phyloP scores from a whole-genome alignment of 73 alveolate genomes.

The Paramecium octaurelia region DNA sequence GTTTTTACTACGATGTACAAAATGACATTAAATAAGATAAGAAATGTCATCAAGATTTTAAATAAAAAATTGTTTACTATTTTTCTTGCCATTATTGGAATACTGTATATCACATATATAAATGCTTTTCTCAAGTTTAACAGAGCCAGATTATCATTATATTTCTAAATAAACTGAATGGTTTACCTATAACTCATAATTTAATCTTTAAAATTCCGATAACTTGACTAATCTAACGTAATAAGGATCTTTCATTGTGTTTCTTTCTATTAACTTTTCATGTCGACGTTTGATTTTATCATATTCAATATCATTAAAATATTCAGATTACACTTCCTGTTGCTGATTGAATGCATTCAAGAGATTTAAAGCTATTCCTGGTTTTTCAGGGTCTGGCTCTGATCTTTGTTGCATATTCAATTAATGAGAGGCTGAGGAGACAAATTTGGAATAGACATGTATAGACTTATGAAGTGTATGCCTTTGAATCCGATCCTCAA shows the following conservation, averaged over 20 bases:
- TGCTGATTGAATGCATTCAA: background rate
- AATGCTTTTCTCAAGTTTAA: background rate
- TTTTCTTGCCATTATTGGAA: background rate
- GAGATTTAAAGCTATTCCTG: background rate
- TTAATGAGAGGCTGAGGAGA: background rate
- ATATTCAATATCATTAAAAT: background rate
- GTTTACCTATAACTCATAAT: background rate
- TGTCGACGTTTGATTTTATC: background rate
- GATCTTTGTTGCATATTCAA: background rate
- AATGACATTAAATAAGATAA: background rate
- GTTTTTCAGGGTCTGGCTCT: background rate
- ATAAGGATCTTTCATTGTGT: constrained; percentile 18
- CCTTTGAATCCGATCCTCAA: background rate
- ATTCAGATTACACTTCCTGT: background rate
- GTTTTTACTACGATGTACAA: background rate
- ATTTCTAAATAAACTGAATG: background rate
- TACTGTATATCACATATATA: background rate
- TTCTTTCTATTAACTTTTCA: background rate
- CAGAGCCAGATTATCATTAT: background rate
- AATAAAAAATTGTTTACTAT: background rate
- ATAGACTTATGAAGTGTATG: background rate
- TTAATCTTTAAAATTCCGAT: background rate
- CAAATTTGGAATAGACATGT: background rate
- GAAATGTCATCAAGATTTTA: background rate
- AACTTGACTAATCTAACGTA: background rate